Evolutionary conservation across 1,284 basidiomycete genomes (phyloP), one percentile per base, ranked within the genome.

Genomic region (Somion occarium): DNA sequence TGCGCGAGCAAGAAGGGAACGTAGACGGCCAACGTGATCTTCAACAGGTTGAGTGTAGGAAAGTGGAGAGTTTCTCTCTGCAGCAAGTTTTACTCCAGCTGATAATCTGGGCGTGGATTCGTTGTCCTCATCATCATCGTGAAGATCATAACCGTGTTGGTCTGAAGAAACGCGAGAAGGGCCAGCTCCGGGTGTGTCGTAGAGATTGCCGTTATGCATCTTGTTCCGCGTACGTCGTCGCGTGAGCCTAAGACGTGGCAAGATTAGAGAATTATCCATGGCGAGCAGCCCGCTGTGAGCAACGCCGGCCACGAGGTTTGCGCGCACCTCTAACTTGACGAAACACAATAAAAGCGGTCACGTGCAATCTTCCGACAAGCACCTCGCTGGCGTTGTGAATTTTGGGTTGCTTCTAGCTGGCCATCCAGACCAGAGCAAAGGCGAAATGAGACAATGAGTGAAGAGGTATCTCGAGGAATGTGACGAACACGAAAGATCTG

Each of bases 1-100:
- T 47, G 71, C 69, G 56, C 70, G 75, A 38, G 70, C 63, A 9
- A 87, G 68, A 7, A 85, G 64, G 18, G 80, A 79, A 34, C 83
- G 79, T 26, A 86, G 73, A 38, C 78, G 77, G 22, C 69, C 73
- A 19, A 76, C 74, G 30, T 34, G 30, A 1, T 73, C 78, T 45
- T 76, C 72, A 30, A 53, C 51, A 13, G 58, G 52, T 1, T 55
- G 23, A 11, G 38, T 24, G 13, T 38, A 38, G 23, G 44, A 22
- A 13, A 45, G 24, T 19, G 49, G 49, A 23, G 49, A 50, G 49
- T 49, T 42, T 30, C 38, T 49, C 15, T 61, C 60, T 11, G 53
- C 49, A 38, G 38, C 51, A 5, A 67, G 62, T 43, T 54, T 65
- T 58, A 59, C 62, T 43, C 51, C 55, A 50, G 63, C 50, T 48